phyloP scores from a whole-genome alignment of 345 rosid genomes.

The Laguncularia racemosa region DNA sequence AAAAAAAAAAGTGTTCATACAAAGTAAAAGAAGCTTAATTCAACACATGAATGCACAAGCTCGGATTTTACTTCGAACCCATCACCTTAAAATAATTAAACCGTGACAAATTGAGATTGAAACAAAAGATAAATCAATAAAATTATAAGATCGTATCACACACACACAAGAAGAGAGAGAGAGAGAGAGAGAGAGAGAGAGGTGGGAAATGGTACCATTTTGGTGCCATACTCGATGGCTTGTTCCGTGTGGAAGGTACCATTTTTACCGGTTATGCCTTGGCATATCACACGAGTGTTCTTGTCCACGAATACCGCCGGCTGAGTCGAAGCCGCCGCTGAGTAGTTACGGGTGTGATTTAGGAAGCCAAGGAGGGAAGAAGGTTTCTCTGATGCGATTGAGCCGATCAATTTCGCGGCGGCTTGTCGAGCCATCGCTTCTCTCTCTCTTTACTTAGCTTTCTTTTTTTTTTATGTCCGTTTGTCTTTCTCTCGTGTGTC shows the following conservation, averaged over 20 bases:
- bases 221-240: conserved; percentile 95
- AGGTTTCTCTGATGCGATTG: conserved; percentile 22
- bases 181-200: background rate
- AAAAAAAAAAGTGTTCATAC: too few relatives aligned
- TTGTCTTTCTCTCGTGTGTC: too few relatives aligned
- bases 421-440: conserved; percentile 35
- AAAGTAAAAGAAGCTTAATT: too few relatives aligned
- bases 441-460: background rate
- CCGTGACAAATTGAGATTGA: too few relatives aligned
- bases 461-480: background rate
- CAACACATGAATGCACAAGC: too few relatives aligned
- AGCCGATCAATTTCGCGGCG: conserved; percentile 31
- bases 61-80: too few relatives aligned
- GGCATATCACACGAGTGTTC: conserved; percentile 82
- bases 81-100: too few relatives aligned
- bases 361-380: conserved; percentile 6
- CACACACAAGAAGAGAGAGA: background rate
- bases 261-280: conserved; percentile 91
- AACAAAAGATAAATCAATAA: background rate
- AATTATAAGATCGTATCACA: background rate
- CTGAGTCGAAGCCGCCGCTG: conserved; percentile 47
- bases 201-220: conserved; percentile 43
- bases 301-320: conserved; percentile 90
- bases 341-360: conserved; percentile 40
- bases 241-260: conserved; percentile 95